Percentiles rank a stretch among this genome's conserved stretches.
Evolutionary conservation across 1,284 basidiomycete genomes (phyloP).

Genomic region (Ceratobasidium sp.): DNA sequence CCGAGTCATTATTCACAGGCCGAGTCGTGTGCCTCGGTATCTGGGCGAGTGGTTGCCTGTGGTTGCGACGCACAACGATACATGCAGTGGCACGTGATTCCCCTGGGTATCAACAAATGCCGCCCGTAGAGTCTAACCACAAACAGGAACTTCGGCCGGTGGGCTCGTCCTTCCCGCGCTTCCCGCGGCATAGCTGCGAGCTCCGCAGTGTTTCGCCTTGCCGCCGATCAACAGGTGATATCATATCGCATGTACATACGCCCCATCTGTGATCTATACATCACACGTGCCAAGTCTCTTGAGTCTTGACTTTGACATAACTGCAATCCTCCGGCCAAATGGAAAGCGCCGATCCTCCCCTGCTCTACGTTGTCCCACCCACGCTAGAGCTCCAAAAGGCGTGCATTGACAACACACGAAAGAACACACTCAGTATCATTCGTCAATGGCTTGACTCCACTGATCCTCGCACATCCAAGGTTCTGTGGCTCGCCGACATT

Average conservation of each 20-base stretch:
- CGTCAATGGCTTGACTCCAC: neutral
- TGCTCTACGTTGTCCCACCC: constrained; percentile 12
- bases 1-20: neutral
- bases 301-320: neutral
- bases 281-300: neutral
- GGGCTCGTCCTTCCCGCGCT: neutral
- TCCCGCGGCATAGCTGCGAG: neutral
- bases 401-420: constrained; percentile 19
- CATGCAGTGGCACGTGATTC: constrained; percentile 7
- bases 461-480: neutral
- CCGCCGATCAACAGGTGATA: neutral
- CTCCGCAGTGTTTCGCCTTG: neutral
- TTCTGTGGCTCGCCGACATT: constrained; percentile 34
- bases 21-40: neutral
- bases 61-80: neutral
- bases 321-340: neutral
- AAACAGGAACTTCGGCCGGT: neutral
- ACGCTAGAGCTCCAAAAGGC: constrained; percentile 12
- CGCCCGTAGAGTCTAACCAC: neutral
- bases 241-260: neutral
- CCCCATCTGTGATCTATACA: neutral
- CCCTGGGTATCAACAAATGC: neutral
- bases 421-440: neutral
- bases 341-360: constrained; percentile 1
- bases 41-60: neutral